phyloP scores from a whole-genome alignment of 2,329 filamentous ascomycete species.

The Colletotrichum sp. region DNA sequence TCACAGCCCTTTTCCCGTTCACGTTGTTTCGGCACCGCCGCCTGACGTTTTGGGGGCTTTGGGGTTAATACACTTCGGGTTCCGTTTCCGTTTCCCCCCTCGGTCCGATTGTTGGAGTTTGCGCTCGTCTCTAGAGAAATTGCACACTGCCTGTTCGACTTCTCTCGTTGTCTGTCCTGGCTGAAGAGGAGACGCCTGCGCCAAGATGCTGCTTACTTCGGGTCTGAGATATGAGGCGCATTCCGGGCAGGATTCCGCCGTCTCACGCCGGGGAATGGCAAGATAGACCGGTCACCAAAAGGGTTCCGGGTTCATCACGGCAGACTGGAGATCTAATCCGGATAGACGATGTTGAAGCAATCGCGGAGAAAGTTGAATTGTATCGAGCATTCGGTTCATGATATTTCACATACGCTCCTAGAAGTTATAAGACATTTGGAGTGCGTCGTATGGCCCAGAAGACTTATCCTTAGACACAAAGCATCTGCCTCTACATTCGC shows the following conservation, averaged over 20 bases:
- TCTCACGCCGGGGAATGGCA: neutral
- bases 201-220: neutral
- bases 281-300: neutral
- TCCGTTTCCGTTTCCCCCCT: neutral
- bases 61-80: neutral
- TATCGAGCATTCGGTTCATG: neutral
- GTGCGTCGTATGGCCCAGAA: neutral
- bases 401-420: neutral
- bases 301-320: neutral
- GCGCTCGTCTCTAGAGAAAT: neutral
- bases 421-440: neutral
- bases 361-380: neutral
- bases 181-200: neutral
- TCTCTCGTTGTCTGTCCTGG: neutral
- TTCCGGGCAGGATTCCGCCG: neutral
- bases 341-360: neutral
- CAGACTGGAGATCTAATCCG: neutral
- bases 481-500: neutral
- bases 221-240: neutral
- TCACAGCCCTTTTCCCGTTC: neutral
- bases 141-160: neutral
- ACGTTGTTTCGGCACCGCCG: neutral
- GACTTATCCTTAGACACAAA: neutral
- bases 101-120: neutral
- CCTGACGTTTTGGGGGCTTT: neutral